Conservation (phyloP, 1,284 basidiomycete species). For the Peniophora sp. region DNA sequence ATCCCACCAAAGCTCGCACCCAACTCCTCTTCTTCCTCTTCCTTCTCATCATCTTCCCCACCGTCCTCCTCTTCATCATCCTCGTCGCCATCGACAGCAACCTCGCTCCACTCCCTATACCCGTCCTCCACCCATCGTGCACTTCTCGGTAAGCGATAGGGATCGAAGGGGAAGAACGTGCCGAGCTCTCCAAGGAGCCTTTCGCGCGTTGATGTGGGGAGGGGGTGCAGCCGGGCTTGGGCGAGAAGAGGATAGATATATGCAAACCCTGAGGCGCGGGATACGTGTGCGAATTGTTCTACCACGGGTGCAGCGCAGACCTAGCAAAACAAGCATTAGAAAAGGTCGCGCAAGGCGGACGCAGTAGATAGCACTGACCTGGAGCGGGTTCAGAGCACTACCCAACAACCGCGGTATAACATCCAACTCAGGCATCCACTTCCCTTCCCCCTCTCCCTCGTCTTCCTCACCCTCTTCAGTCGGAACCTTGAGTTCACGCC, state of each 20-base stretch:
- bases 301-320: conserved; percentile 89
- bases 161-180: conserved; percentile 98
- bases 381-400: conserved; percentile 85
- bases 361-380: conserved; percentile 37
- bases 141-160: conserved; percentile 82
- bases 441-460: conserved; percentile 46
- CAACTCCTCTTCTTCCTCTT: conserved; percentile 31
- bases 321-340: conserved; percentile 39
- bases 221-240: conserved; percentile 65
- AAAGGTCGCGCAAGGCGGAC: too few relatives aligned
- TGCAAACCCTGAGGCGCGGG: conserved; percentile 86
- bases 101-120: conserved; percentile 71
- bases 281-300: conserved; percentile 89
- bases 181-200: conserved; percentile 71
- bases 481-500: conserved; percentile 62
- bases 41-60: conserved; percentile 32
- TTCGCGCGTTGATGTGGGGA: conserved; percentile 19
- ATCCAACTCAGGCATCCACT: conserved; percentile 83
- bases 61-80: conserved; percentile 56
- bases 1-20: conserved; percentile 66
- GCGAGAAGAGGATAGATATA: conserved; percentile 96
- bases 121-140: conserved; percentile 60
- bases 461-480: conserved; percentile 38
- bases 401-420: conserved; percentile 79
- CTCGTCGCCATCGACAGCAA: conserved; percentile 67